Conservation (phyloP, 2,329 filamentous ascomycete species). For the Neonectria coccinea region DNA sequence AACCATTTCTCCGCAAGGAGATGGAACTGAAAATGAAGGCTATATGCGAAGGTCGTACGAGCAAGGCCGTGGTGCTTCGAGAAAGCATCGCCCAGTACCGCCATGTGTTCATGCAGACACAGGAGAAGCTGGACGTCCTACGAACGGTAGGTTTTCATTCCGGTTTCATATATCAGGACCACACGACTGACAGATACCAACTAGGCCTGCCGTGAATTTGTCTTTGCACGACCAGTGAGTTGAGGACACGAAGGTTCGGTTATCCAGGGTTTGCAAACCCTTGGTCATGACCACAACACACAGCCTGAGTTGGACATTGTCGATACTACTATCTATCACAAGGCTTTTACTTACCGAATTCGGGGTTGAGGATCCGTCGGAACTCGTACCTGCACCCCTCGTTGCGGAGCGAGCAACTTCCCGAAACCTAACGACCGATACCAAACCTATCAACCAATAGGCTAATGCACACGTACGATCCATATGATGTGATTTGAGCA, state of each 20-base stretch:
- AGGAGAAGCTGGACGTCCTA: slow-evolving; percentile 77
- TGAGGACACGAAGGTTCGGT: slow-evolving; percentile 23
- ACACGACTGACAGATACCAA: slow-evolving; percentile 34
- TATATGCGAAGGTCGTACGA: slow-evolving; percentile 89
- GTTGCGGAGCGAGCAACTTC: slow-evolving; percentile 36
- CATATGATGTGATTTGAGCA: slow-evolving; percentile 45
- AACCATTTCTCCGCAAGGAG: slow-evolving; percentile 96
- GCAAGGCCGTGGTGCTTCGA: slow-evolving; percentile 78
- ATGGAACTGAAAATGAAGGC: slow-evolving; percentile 98
- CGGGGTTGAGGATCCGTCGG: slow-evolving; percentile 36
- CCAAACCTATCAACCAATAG: slow-evolving; percentile 39
- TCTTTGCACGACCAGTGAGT: slow-evolving; percentile 38
- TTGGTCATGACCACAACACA: slow-evolving; percentile 42
- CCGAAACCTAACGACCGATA: slow-evolving; percentile 30
- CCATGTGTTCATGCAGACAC: slow-evolving; percentile 85
- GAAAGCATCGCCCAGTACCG: slow-evolving; percentile 90
- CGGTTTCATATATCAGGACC: slow-evolving; percentile 9
- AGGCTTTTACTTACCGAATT: slow-evolving; percentile 32
- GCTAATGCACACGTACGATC: slow-evolving; percentile 42
- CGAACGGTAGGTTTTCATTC: slow-evolving; percentile 64
- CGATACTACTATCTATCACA: slow-evolving; percentile 23
- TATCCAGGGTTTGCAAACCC: slow-evolving; percentile 43
- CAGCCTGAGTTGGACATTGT: slow-evolving; percentile 25
- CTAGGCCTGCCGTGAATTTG: slow-evolving; percentile 56
- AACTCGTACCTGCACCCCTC: slow-evolving; percentile 31